Percentiles rank a stretch among this genome's conserved stretches.
These are phyloP conservation scores for Bruguiera parviflora DNA, from an alignment of 345 rosid species.

Conservation along the genomic window DNA sequence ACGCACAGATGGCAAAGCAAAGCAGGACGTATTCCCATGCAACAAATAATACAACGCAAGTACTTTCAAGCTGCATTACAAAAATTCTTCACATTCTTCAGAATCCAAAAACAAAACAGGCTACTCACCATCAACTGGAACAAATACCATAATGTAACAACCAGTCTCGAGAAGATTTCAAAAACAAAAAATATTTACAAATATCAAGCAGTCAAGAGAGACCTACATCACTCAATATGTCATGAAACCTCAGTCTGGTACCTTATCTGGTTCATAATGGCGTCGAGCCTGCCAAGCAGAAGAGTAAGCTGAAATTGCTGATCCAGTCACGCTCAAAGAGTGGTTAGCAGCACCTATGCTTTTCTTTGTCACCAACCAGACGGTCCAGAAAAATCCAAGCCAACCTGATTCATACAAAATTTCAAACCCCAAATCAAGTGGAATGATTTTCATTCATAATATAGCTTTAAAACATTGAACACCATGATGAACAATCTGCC, in stretches of 20 bases:
- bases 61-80: not conserved
- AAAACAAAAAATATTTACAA: not conserved
- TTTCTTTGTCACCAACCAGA: conserved; percentile 69
- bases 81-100: conserved; percentile 1
- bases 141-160: not conserved
- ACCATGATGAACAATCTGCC: not conserved
- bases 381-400: conserved; percentile 69
- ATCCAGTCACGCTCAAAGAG: conserved; percentile 53
- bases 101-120: conserved; percentile 5
- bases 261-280: conserved; percentile 19
- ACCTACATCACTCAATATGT: not conserved
- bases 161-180: not conserved
- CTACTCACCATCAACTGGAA: not conserved
- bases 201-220: not conserved
- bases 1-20: not conserved
- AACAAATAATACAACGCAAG: not conserved
- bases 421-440: conserved; percentile 3
- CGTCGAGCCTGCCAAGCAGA: conserved; percentile 25
- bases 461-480: not conserved
- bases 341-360: conserved; percentile 56
- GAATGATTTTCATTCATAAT: too few species aligned
- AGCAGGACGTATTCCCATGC: not conserved
- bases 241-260: conserved; percentile 18
- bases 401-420: conserved; percentile 56
- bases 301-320: conserved; percentile 52